Percentiles rank a stretch among this genome's conserved stretches.
These are phyloP conservation scores for Diplotaxis tenuifolia DNA, from an alignment of 345 rosid genomes.

Conservation along the genomic window DNA sequence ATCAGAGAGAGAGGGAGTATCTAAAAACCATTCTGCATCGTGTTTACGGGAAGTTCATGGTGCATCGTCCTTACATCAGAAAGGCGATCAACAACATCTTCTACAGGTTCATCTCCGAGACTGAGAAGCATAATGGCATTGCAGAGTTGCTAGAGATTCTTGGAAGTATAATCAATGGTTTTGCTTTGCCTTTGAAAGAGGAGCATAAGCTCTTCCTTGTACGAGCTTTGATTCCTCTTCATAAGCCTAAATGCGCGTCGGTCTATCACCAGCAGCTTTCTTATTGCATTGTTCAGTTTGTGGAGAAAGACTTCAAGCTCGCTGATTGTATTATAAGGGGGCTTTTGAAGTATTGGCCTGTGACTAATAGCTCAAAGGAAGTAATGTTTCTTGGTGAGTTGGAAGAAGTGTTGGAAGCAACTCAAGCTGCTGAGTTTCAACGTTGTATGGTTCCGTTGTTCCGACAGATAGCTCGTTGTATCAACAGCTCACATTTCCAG, in stretches of 20 bases:
- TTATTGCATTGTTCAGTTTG: slow-evolving; percentile 82
- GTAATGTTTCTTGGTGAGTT: slow-evolving; percentile 82
- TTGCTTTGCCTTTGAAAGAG: slow-evolving; percentile 81
- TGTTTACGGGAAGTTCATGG: slow-evolving; percentile 86
- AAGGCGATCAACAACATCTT: slow-evolving; percentile 79
- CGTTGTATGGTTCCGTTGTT: slow-evolving; percentile 86
- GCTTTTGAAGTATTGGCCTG: slow-evolving; percentile 78
- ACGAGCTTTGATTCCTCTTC: slow-evolving; percentile 81
- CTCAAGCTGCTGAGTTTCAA: slow-evolving; percentile 81
- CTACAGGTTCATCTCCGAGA: slow-evolving; percentile 76
- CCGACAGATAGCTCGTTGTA: slow-evolving; percentile 65
- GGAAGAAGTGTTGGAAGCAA: slow-evolving; percentile 89
- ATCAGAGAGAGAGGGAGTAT: slow-evolving; percentile 79
- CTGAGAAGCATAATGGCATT: slow-evolving; percentile 83
- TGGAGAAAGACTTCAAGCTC: slow-evolving; percentile 84
- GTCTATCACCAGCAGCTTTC: slow-evolving; percentile 81
- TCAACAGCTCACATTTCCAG: slow-evolving; percentile 88
- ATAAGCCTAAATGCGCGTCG: slow-evolving; percentile 71
- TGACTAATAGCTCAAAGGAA: slow-evolving; percentile 86
- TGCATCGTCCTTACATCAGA: slow-evolving; percentile 80
- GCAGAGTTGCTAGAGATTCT: slow-evolving; percentile 77
- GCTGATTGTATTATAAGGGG: slow-evolving; percentile 80
- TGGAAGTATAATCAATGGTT: slow-evolving; percentile 89
- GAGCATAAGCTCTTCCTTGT: slow-evolving; percentile 91
- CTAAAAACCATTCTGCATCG: slow-evolving; percentile 77